Evolutionary conservation across 768 basidiomycete genomes (phyloP).

Genomic region (Mycena rosella): DNA sequence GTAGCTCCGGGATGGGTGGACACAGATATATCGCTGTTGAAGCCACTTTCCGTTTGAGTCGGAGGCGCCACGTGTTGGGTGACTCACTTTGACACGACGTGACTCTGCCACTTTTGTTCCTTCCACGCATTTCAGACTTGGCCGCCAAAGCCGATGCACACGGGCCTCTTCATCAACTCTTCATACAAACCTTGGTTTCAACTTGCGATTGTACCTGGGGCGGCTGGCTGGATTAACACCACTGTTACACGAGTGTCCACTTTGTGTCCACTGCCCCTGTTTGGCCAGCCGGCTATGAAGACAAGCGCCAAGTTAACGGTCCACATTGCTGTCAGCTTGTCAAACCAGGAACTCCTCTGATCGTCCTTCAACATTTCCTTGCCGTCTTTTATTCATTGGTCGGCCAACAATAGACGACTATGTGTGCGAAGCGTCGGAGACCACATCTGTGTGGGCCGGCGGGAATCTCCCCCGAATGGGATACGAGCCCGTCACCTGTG

Average conservation of each 20-base stretch:
- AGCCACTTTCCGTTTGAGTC: not conserved
- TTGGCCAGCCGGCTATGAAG: slow-evolving; percentile 18
- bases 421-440: no score
- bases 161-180: no score
- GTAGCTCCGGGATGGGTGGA: slow-evolving; percentile 3
- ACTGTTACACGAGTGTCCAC: no score
- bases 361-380: not conserved
- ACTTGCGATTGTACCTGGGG: not conserved
- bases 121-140: not conserved
- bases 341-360: no score
- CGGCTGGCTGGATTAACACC: not conserved
- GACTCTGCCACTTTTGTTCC: not conserved
- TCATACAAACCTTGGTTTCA: not conserved
- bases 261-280: slow-evolving; percentile 3
- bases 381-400: not conserved
- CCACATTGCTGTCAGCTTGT: slow-evolving; percentile 16
- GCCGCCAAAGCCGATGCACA: not conserved
- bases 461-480: no score
- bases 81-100: not conserved
- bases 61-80: slow-evolving; percentile 8
- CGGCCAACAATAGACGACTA: not conserved
- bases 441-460: no score
- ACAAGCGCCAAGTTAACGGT: not conserved
- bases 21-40: no score
- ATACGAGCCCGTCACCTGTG: not conserved